These are phyloP conservation scores for Neltuma alba DNA, from an alignment of 306 rosid genomes.

Conservation along the genomic window DNA sequence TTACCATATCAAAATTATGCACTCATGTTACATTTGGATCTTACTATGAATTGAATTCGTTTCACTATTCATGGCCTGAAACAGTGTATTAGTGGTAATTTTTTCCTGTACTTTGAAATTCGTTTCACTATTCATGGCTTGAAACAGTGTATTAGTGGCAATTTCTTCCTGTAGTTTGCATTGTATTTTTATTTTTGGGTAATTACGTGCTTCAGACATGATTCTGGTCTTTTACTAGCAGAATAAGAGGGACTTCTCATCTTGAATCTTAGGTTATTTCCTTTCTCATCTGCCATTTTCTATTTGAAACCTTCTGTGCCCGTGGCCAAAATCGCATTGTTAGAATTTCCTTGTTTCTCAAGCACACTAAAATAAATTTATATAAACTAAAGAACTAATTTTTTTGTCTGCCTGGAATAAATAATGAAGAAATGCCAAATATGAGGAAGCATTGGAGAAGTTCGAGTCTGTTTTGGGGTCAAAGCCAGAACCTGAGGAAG, in stretches of 20 bases:
- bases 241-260: neutral
- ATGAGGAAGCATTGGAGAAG: conserved; percentile 87
- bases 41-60: conserved; percentile 3
- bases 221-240: conserved; percentile 8
- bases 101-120: conserved; percentile 23
- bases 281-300: conserved; percentile 7
- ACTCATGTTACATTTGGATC: neutral
- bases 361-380: neutral
- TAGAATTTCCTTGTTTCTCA: neutral
- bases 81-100: neutral
- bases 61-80: neutral
- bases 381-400: conserved; percentile 19
- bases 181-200: neutral
- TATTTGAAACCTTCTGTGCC: neutral
- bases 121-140: neutral
- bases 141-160: neutral
- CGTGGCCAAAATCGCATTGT: conserved; percentile 10
- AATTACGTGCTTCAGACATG: neutral
- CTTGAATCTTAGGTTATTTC: neutral
- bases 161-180: conserved; percentile 2
- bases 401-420: conserved; percentile 28
- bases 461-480: conserved; percentile 92
- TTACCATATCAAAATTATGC: neutral
- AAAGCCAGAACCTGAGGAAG: conserved; percentile 71
- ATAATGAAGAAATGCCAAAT: conserved; percentile 70